phyloP scores from a whole-genome alignment of 306 rosid genomes.

The Hippophae rhamnoides region DNA sequence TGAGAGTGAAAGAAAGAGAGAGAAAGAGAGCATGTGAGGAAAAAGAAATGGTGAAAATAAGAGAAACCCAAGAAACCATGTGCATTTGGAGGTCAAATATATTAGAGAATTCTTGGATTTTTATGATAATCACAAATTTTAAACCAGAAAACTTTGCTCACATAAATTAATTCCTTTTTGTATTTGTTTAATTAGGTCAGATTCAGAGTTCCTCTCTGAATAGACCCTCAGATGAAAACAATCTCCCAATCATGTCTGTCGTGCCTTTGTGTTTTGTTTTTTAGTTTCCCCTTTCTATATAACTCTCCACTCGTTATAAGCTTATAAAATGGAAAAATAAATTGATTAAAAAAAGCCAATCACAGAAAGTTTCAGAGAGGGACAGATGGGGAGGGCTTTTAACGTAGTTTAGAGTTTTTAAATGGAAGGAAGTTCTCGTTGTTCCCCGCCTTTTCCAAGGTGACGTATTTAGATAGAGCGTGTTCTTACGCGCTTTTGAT shows the following conservation, averaged over 20 bases:
- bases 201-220: slow-evolving; percentile 29
- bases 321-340: not conserved
- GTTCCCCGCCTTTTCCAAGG: slow-evolving; percentile 54
- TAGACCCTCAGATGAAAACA: not conserved
- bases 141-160: not conserved
- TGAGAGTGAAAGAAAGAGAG: slow-evolving; percentile 9
- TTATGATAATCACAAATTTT: slow-evolving; percentile 3
- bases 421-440: slow-evolving; percentile 19
- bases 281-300: slow-evolving; percentile 2
- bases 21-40: slow-evolving; percentile 37
- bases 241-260: slow-evolving; percentile 5
- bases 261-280: not conserved
- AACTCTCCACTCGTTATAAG: too few species aligned
- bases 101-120: slow-evolving; percentile 43
- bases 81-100: slow-evolving; percentile 78
- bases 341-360: not conserved
- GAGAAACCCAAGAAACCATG: slow-evolving; percentile 89
- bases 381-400: not conserved
- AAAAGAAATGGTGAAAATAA: slow-evolving; percentile 31
- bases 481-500: slow-evolving; percentile 18
- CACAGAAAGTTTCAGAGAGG: slow-evolving; percentile 16
- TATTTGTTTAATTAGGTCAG: slow-evolving; percentile 24
- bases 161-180: slow-evolving; percentile 4
- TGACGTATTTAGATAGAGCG: slow-evolving; percentile 28
- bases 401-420: slow-evolving; percentile 24